Percentiles rank a stretch among this genome's conserved stretches.
These are phyloP conservation scores for Cyamopsis tetragonoloba DNA, from an alignment of 306 rosid species.

Conservation along the genomic window DNA sequence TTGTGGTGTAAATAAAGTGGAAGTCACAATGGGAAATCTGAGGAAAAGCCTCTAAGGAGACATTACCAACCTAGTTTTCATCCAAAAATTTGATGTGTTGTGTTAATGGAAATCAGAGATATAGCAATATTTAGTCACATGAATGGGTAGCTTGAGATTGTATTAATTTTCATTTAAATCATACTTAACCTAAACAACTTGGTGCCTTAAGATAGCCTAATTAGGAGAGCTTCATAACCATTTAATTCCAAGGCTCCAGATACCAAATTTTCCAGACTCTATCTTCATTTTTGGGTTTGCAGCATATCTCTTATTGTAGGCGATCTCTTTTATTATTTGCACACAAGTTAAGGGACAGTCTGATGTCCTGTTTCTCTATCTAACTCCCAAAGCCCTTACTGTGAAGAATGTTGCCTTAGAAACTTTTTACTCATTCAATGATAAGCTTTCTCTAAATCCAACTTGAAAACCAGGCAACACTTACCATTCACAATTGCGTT, in stretches of 20 bases:
- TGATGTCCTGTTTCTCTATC: background rate
- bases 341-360: background rate
- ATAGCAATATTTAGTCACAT: background rate
- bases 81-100: background rate
- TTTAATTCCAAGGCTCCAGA: background rate
- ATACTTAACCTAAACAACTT: background rate
- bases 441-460: background rate
- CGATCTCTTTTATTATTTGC: background rate
- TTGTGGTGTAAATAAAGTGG: background rate
- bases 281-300: background rate
- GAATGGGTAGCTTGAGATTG: background rate
- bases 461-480: constrained; percentile 9
- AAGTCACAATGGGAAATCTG: background rate
- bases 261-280: background rate
- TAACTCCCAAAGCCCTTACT: background rate
- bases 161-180: background rate
- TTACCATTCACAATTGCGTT: background rate
- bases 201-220: background rate
- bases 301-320: background rate
- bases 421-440: background rate
- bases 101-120: background rate
- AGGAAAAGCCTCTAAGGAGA: background rate
- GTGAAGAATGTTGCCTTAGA: constrained; percentile 7
- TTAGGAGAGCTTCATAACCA: background rate
- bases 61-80: background rate